phyloP scores from a whole-genome alignment of 2,329 filamentous ascomycete species.

The Aureobasidium sp. region DNA sequence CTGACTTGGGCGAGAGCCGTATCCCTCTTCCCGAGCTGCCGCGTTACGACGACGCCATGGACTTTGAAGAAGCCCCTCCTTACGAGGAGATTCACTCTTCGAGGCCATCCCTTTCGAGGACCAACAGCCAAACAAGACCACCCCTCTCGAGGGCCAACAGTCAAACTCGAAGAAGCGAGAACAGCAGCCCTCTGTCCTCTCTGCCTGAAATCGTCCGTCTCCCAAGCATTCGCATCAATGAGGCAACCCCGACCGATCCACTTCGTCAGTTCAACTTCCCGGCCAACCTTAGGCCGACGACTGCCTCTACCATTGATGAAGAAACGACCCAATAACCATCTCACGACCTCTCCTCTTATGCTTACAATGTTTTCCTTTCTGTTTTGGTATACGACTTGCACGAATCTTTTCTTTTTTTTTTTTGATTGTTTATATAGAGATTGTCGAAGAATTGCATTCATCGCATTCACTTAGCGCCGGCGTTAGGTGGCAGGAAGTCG shows the following conservation, averaged over 20 bases:
- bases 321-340: slow-evolving; percentile 8
- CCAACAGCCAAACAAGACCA: not conserved
- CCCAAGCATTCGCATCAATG: slow-evolving; percentile 37
- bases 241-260: slow-evolving; percentile 26
- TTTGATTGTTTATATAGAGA: not conserved
- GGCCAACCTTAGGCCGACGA: not conserved
- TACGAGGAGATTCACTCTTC: slow-evolving; percentile 22
- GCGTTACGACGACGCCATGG: slow-evolving; percentile 27
- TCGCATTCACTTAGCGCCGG: slow-evolving; percentile 9
- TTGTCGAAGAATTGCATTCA: slow-evolving; percentile 4
- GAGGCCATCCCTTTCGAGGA: slow-evolving; percentile 6
- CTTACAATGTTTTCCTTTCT: not conserved
- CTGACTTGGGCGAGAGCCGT: slow-evolving; percentile 23
- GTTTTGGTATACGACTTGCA: not conserved
- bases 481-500: slow-evolving; percentile 3
- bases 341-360: slow-evolving; percentile 4
- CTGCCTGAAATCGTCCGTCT: slow-evolving; percentile 33
- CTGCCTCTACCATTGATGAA: slow-evolving; percentile 10
- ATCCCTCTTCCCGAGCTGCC: slow-evolving; percentile 27
- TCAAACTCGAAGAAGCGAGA: slow-evolving; percentile 12
- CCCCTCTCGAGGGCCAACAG: slow-evolving; percentile 7
- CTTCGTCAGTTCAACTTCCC: not conserved
- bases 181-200: slow-evolving; percentile 17
- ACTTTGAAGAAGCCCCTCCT: slow-evolving; percentile 39
- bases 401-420: not conserved